These are phyloP conservation scores for Collybiopsis luxurians DNA, from an alignment of 768 basidiomycete genomes.

Conservation along the genomic window DNA sequence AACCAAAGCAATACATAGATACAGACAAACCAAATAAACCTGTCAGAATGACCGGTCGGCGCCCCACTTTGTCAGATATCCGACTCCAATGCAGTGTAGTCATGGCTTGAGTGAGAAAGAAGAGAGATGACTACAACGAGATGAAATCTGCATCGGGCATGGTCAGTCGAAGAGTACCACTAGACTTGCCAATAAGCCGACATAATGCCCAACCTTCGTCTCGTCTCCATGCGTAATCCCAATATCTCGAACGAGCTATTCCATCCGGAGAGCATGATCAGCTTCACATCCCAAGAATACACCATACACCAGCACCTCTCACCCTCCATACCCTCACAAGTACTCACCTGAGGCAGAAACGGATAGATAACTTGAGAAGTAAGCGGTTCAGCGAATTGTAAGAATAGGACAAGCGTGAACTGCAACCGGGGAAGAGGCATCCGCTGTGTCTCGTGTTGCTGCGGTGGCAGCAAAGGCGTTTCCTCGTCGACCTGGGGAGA, in stretches of 20 bases:
- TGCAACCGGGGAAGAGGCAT: conserved; percentile 71
- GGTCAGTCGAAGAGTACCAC: not conserved
- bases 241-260: conserved; percentile 62
- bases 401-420: conserved; percentile 63
- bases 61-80: conserved; percentile 66
- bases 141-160: not conserved
- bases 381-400: conserved; percentile 77
- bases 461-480: conserved; percentile 47
- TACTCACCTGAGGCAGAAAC: conserved; percentile 65
- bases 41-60: conserved; percentile 61
- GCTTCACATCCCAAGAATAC: not conserved
- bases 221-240: conserved; percentile 65
- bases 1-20: conserved; percentile 51
- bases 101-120: conserved; percentile 70
- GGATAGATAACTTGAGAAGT: conserved; percentile 76
- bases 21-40: conserved; percentile 63
- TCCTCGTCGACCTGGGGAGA: conserved; percentile 50
- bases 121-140: conserved; percentile 62
- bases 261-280: too few relatives aligned
- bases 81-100: conserved; percentile 78
- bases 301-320: too few relatives aligned
- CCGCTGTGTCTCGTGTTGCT: conserved; percentile 31
- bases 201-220: conserved; percentile 71
- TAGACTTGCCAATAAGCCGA: conserved; percentile 62
- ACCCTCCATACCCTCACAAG: too few relatives aligned